Evolutionary conservation across 345 rosid genomes (phyloP), one percentile per base, ranked within the genome.

Genomic region (Gossypium herbaceum): DNA sequence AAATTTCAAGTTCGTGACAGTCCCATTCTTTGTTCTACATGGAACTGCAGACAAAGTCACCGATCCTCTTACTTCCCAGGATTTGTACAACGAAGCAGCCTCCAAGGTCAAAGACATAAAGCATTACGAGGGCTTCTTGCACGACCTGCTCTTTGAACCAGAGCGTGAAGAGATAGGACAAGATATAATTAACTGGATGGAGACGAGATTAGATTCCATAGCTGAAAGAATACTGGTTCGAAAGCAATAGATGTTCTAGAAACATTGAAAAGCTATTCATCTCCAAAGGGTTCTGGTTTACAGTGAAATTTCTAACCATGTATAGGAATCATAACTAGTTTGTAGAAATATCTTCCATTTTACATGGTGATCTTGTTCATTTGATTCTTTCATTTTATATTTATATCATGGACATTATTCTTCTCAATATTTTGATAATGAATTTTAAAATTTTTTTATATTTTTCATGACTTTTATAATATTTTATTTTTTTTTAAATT

Each of bases 21-120:
- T 93, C 22, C 94, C 99, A 13, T 93, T 95, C 89, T 86, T 91
- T 75, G 95, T 94, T 69, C 98, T 92, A 22, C 98, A 94, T 65
- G 98, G 98, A 68, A 93, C 96, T 2, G 97, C 87, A 12, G 99
- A 93, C 76, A 89, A 83, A 69, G 99, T 93, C 71, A 93, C 96
- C 19, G 97, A 93, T 77, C 99, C 99, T 13, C 75, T 89, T 51
- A 98, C 99, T 76, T 91, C 99, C 19, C 90, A 84, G 76, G 93
- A 92, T 79, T 75, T 95, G 79, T 95, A 88, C 86, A 83, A 85
- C n/a, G 82, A 90, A 75, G 97, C 98, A 43, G 88, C 91, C 29
- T 93, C 99, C 34, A 61, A 74, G 76, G 88, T 82, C 79, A 95
- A 95, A 82, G 94, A 95, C 82, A 91, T 93, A 34, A 93, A 85